phyloP scores from a whole-genome alignment of 1,139 yeast genomes.

The Geotrichum aggregatum region DNA sequence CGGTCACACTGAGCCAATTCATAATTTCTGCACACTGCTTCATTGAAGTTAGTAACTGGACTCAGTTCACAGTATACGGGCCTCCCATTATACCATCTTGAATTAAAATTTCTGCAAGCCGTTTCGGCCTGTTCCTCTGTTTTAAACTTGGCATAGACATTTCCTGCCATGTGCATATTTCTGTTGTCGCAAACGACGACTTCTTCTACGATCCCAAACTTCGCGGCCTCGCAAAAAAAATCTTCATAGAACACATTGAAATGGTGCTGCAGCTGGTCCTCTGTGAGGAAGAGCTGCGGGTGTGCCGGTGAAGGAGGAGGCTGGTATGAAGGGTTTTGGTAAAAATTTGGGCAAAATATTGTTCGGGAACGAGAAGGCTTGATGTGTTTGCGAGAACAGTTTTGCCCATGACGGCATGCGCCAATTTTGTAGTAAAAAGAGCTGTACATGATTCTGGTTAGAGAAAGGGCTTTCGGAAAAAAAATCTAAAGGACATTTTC shows the following conservation, averaged over 20 bases:
- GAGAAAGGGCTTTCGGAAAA: neutral
- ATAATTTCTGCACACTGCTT: conserved; percentile 71
- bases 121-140: conserved; percentile 54
- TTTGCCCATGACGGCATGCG: conserved; percentile 90
- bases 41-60: conserved; percentile 68
- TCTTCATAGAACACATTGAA: conserved; percentile 72
- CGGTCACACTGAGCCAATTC: conserved; percentile 62
- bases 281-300: conserved; percentile 29
- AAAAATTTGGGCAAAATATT: conserved; percentile 63
- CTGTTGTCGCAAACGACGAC: conserved; percentile 78
- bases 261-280: conserved; percentile 46
- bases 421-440: conserved; percentile 79
- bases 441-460: conserved; percentile 25
- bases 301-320: conserved; percentile 19
- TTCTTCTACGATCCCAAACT: conserved; percentile 56
- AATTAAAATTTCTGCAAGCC: conserved; percentile 60
- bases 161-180: conserved; percentile 77
- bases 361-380: conserved; percentile 65
- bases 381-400: conserved; percentile 73
- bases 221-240: conserved; percentile 60
- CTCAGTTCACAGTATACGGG: conserved; percentile 81
- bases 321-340: conserved; percentile 55
- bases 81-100: conserved; percentile 74
- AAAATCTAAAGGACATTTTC: neutral
- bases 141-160: conserved; percentile 66